A percentile compares a stretch with the other conserved stretches of the same genome.
phyloP scores from a whole-genome alignment of 2,329 filamentous ascomycete species.

The Penicillium olsonii region DNA sequence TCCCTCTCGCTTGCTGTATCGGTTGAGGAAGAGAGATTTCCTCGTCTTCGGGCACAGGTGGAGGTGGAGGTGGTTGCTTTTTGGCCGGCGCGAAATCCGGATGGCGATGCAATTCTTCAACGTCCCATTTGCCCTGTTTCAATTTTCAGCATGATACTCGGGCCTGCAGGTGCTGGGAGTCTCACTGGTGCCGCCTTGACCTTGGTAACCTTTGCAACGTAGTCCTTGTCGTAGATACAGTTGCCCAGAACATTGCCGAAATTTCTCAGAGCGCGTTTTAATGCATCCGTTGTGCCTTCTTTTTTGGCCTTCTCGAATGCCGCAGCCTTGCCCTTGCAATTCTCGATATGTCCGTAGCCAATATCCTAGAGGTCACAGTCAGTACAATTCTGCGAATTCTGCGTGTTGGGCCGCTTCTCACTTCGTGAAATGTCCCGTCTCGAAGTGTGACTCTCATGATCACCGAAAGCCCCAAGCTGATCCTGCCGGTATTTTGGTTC shows the following conservation, averaged over 20 bases:
- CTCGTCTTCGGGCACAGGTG: conserved; percentile 50
- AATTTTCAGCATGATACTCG: conserved; percentile 15
- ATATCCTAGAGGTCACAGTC: conserved; percentile 62
- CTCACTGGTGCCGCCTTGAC: conserved; percentile 72
- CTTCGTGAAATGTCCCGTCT: conserved; percentile 94
- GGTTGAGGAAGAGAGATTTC: conserved; percentile 45
- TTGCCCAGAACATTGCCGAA: conserved; percentile 98
- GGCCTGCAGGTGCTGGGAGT: neutral
- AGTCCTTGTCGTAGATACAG: conserved; percentile 96
- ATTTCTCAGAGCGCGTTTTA: conserved; percentile 85
- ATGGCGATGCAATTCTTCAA: conserved; percentile 79
- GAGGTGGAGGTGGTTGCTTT: conserved; percentile 51
- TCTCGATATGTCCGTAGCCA: conserved; percentile 95
- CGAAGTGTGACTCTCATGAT: conserved; percentile 86
- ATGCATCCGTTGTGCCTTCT: conserved; percentile 89
- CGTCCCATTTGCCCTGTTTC: conserved; percentile 67
- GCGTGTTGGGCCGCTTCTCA: conserved; percentile 25
- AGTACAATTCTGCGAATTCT: neutral
- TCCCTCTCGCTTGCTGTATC: conserved; percentile 28
- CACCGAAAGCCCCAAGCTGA: conserved; percentile 84
- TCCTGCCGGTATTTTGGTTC: conserved; percentile 71
- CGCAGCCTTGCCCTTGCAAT: conserved; percentile 89
- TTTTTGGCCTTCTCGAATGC: conserved; percentile 99
- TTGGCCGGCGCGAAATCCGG: conserved; percentile 67
- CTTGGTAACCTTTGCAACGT: conserved; percentile 84